Conservation (phyloP, 225 moss, liverwort and hornwort species). For the Sphagnum tenellum region DNA sequence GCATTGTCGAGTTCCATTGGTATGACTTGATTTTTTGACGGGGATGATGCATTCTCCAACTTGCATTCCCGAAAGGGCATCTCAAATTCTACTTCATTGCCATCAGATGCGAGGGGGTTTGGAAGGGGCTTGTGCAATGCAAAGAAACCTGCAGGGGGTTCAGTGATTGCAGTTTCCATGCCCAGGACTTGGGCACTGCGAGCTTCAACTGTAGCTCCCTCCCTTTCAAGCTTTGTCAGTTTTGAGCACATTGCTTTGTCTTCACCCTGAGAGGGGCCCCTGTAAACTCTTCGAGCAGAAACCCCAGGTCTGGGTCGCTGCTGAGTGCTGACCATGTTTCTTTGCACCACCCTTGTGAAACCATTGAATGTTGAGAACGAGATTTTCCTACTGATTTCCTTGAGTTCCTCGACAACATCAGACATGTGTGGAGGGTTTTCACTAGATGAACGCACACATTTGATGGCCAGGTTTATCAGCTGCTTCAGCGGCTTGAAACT, state of each 20-base stretch:
- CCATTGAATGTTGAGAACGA: conserved; percentile 18
- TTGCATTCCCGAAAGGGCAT: neutral
- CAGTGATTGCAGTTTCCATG: neutral
- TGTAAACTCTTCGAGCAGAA: conserved; percentile 3
- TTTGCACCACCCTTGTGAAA: conserved; percentile 23
- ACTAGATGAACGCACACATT: conserved; percentile 43
- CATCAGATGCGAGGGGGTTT: conserved; percentile 1
- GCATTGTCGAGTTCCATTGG: neutral
- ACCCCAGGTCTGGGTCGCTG: conserved; percentile 35
- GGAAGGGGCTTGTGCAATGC: neutral
- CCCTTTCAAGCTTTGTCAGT: neutral
- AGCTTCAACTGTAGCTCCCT: neutral
- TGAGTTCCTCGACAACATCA: conserved; percentile 38
- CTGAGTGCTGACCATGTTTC: conserved; percentile 14
- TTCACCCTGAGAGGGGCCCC: neutral
- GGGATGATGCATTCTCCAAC: neutral
- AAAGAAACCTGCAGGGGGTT: neutral
- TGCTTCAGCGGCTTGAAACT: conserved; percentile 40
- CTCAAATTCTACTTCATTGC: conserved; percentile 1
- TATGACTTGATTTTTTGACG: neutral
- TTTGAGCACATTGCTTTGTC: neutral
- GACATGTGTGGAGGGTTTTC: conserved; percentile 45
- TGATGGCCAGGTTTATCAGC: conserved; percentile 42
- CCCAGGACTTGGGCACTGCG: too few relatives aligned
- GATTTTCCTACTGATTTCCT: conserved; percentile 30